Evolutionary conservation across 2,329 filamentous ascomycete genomes (phyloP), one percentile per base, ranked within the genome.

Genomic region (Myriosclerotinia curreyana): DNA sequence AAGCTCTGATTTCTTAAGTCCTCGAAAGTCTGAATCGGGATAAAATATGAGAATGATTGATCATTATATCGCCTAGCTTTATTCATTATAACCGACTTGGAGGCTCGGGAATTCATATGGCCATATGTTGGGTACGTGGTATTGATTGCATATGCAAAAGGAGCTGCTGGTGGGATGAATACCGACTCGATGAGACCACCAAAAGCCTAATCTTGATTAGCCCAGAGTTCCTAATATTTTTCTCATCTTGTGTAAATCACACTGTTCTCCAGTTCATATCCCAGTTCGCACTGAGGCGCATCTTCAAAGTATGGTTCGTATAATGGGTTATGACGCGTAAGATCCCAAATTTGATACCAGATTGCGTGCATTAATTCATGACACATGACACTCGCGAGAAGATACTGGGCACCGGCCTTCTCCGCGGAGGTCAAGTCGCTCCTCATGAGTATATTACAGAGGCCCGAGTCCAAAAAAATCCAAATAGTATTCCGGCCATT

Each of bases 251-350:
- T 8, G 36, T 54, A 54, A 54, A 54, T 54, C n/a, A 62, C 60
- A 22, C 25, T 54, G 12, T 42, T 44, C 17, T 63, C 60, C 52
- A 63, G 49, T 49, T 55, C 51, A 56, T 5, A 63, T 15, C 60
- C 60, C 5, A 63, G 20, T 44, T 63, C 60, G 4, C 28, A 55
- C 17, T 48, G 44, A 38, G 60, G 52, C 20, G 51, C 36, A 22
- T 58, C 17, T 31, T 63, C 52, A 22, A 36, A 63, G n/a, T 20
- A 63, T 28, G 51, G 60, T 58, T 63, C 60, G 31, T 58, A 48
- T 1, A 6, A 1, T 22, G 11, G 2, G 5, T 34, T 11, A 4
- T 22, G n/a, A 6, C n/a, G 4, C 12, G 1, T 17, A 7, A 12
- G 20, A 22, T 58, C 28, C 15, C 5, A 4, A 17, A 31, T 22